These are phyloP conservation scores for Albugo candida DNA, from an alignment of 352 stramenopile species.

Conservation along the genomic window DNA sequence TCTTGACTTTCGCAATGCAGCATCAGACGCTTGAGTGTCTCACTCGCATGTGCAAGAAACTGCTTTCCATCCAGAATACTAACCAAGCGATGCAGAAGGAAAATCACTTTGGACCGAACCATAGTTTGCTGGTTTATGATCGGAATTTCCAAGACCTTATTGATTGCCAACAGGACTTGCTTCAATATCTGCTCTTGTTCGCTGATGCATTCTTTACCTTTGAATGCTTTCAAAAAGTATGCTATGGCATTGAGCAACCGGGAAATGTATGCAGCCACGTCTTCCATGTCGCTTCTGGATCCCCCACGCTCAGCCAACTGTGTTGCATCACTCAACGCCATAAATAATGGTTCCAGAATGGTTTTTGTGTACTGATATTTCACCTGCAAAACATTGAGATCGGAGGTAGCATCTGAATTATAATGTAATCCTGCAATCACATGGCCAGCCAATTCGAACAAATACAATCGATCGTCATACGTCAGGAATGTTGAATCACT, in stretches of 20 bases:
- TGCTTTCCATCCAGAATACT: constrained; percentile 52
- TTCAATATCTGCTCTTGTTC: constrained; percentile 63
- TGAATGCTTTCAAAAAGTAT: constrained; percentile 69
- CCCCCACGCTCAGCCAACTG: constrained; percentile 21
- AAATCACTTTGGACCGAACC: constrained; percentile 66
- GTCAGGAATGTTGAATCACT: constrained; percentile 32
- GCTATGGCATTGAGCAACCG: constrained; percentile 57
- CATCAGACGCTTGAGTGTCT: constrained; percentile 39
- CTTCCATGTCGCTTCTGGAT: constrained; percentile 13
- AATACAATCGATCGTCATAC: constrained; percentile 62
- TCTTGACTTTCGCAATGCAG: constrained; percentile 33
- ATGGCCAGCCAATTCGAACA: constrained; percentile 72
- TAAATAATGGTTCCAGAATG: constrained; percentile 45
- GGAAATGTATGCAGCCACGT: constrained; percentile 3
- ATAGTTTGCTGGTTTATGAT: constrained; percentile 13
- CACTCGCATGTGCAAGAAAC: constrained; percentile 36
- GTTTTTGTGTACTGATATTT: constrained; percentile 64
- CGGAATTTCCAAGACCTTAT: constrained; percentile 35
- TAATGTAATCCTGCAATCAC: constrained; percentile 44
- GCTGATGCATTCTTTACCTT: constrained; percentile 41
- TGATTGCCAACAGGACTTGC: constrained; percentile 37
- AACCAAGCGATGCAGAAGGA: constrained; percentile 56
- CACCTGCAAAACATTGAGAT: constrained; percentile 22
- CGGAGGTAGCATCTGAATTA: constrained; percentile 1
- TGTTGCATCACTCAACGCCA: constrained; percentile 10